Evolutionary conservation across 305 asterid species (phyloP).

Genomic region (Solanum hybrid): DNA sequence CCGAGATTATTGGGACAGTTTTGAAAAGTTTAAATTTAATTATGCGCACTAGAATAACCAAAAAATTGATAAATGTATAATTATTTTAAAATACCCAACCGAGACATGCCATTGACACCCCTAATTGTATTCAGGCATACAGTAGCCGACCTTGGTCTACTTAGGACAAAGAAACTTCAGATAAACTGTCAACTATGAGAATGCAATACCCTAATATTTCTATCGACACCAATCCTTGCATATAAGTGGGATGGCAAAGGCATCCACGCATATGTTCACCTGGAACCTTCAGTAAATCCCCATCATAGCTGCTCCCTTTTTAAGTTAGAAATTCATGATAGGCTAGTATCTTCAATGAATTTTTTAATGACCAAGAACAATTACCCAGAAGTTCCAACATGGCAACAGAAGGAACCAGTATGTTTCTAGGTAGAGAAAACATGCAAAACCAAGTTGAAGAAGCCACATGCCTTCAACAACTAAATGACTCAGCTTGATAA

Average conservation of each 20-base stretch:
- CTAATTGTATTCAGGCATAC: background rate
- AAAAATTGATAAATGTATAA: background rate
- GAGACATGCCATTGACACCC: background rate
- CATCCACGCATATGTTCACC: background rate
- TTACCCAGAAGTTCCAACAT: background rate
- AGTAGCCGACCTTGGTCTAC: background rate
- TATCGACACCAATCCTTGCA: background rate
- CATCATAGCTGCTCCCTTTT: background rate
- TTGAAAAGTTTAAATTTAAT: background rate
- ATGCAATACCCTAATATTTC: background rate
- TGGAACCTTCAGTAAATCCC: background rate
- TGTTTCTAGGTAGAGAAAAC: background rate
- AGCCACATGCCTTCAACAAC: background rate
- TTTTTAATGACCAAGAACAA: background rate
- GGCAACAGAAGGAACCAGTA: background rate
- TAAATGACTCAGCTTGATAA: background rate
- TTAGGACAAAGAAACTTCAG: background rate
- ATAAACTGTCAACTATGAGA: background rate
- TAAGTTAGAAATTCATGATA: background rate
- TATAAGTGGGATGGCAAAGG: background rate
- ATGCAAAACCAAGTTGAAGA: background rate
- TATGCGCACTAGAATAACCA: background rate
- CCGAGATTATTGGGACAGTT: background rate
- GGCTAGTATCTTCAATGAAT: background rate
- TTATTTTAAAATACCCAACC: background rate